Evolutionary conservation across 805 yeast species (phyloP).

Genomic region (Candida krabiensis): DNA sequence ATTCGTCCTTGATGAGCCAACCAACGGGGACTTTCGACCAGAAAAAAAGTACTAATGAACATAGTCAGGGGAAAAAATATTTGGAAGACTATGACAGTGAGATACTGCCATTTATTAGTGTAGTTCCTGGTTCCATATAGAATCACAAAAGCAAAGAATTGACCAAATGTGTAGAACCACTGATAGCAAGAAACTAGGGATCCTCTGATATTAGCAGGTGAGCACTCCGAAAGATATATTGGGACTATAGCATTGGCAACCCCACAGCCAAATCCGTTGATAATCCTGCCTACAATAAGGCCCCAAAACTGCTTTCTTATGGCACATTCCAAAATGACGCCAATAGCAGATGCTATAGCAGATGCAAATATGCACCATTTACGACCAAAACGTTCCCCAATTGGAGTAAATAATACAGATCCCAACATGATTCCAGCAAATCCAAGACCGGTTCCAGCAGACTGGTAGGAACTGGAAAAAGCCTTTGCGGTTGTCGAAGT

Average conservation of each 20-base stretch:
- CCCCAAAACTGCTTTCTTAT: conserved; percentile 17
- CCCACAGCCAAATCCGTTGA: conserved; percentile 36
- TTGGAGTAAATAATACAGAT: conserved; percentile 7
- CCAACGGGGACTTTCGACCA: conserved; percentile 47
- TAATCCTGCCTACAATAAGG: conserved; percentile 31
- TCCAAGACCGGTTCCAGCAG: conserved; percentile 10
- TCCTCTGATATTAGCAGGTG: conserved; percentile 32
- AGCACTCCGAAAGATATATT: conserved; percentile 34
- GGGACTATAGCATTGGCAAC: conserved; percentile 34
- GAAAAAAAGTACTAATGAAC: conserved; percentile 11
- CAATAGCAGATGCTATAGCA: conserved; percentile 34
- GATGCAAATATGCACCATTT: conserved; percentile 37
- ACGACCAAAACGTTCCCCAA: conserved; percentile 42
- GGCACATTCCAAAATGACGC: conserved; percentile 21
- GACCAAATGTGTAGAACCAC: conserved; percentile 35
- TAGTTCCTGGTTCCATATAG: conserved; percentile 8
- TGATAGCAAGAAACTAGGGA: conserved; percentile 36
- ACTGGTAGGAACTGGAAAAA: conserved; percentile 39
- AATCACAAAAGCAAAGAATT: conserved; percentile 32
- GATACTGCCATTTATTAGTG: conserved; percentile 13
- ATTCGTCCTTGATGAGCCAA: conserved; percentile 36
- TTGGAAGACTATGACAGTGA: conserved; percentile 32
- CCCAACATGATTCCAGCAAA: conserved; percentile 10
- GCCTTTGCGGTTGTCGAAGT: conserved; percentile 3
- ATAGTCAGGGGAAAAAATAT: conserved; percentile 18